Evolutionary conservation across 2,329 filamentous ascomycete genomes (phyloP), one percentile per base, ranked within the genome.

Genomic region (Ophiostoma novo-ulmi): DNA sequence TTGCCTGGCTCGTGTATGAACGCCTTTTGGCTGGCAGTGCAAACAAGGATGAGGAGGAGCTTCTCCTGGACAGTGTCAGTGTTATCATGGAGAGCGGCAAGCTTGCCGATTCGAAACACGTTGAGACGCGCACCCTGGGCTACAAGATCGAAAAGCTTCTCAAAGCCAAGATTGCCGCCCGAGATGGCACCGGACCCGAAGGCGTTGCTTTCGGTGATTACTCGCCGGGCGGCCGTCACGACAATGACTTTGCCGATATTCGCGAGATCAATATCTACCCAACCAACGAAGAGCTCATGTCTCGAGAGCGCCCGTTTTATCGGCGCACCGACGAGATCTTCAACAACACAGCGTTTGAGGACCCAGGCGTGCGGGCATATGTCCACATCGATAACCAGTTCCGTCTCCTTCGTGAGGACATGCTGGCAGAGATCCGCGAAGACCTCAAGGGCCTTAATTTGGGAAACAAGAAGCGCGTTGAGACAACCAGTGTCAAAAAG

Each of bases 301-400:
- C 84, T 0, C 81, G 76, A 0, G 81, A 84, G 3, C 75, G 77
- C 35, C 82, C 86, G 0, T 92, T 87, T 76, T 86, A 88, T 64
- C 83, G 85, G 7, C 82, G 79, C 0, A 82, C 84, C 0, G 80
- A 83, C 4, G 84, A 85, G 1, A 79, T 90, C 0, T 77, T 80
- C 1, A 78, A 85, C 39, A 35, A 22, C 39, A 17, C 63, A 8
- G n/a, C 65, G 22, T 11, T 67, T 0, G 72, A 77, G 0, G 71
- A 79, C 1, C 41, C 75, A 14, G 71, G 79, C 1, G 74, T 77
- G 0, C 82, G 87, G 1, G 77, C 83, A 0, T 78, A 78, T 0
- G 77, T 80, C 0, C 88, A 92, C 75, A 77, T 91, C 0, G 90
- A 91, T 75, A 91, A 90, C 75, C 88, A 92, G 69, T 94, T 91